Conservation (phyloP, 2,329 filamentous ascomycete genomes). For the Mariannaea sp. region DNA sequence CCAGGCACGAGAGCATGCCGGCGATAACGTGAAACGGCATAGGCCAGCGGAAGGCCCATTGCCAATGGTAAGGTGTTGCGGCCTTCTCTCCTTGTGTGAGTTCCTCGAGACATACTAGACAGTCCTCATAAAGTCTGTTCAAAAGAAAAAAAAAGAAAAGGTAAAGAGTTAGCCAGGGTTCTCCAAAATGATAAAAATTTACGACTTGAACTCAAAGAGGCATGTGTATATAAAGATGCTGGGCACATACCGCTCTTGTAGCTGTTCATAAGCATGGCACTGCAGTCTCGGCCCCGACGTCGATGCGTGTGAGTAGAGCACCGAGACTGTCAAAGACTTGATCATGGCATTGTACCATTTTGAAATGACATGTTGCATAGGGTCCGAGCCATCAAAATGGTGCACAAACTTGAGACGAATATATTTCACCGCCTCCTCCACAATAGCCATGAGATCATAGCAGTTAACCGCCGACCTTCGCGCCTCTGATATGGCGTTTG, state of each 20-base stretch:
- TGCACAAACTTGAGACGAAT: constrained; percentile 20
- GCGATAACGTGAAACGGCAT: constrained; percentile 25
- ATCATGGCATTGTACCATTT: constrained; percentile 22
- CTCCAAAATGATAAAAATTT: no score
- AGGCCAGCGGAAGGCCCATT: constrained; percentile 27
- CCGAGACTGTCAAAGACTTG: constrained; percentile 20
- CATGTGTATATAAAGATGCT: no score
- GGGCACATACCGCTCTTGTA: constrained; percentile 21
- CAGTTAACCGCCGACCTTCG: constrained; percentile 16
- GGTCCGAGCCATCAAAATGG: constrained; percentile 24
- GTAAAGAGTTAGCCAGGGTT: not conserved
- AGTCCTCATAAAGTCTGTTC: constrained; percentile 24
- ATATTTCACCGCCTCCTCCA: constrained; percentile 22
- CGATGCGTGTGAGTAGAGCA: constrained; percentile 22
- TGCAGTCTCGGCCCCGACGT: constrained; percentile 15
- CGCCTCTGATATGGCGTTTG: constrained; percentile 16
- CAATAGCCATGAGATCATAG: constrained; percentile 17
- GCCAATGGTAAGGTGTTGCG: constrained; percentile 20
- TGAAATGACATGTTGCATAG: constrained; percentile 21
- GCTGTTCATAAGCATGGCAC: constrained; percentile 23
- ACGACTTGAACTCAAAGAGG: no score
- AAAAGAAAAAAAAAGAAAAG: not conserved
- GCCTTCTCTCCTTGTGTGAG: constrained; percentile 21
- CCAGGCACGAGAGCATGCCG: constrained; percentile 18
- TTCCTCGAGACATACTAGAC: constrained; percentile 24